Evolutionary conservation across 805 yeast genomes (phyloP), one percentile per base, ranked within the genome.

Genomic region (Brettanomyces naardenensis): DNA sequence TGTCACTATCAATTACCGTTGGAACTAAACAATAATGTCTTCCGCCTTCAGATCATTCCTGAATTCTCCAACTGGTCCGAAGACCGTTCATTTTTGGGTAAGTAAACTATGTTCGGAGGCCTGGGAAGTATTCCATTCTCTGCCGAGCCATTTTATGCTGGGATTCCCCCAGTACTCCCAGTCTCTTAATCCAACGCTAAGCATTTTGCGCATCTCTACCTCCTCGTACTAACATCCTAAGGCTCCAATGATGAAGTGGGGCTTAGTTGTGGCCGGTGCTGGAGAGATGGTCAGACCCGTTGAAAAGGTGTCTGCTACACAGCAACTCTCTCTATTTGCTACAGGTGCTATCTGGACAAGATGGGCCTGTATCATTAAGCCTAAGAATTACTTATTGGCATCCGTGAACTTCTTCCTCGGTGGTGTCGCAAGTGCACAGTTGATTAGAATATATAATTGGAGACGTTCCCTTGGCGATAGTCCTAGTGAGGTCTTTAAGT

Each of bases 291-390:
- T 75, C 45, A 80, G 97, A 65, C 97, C 98, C 2, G 95, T 87
- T 28, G 96, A 90, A 54, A 80, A 80, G 52, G 70, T 90, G 35
- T 80, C 92, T 27, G 96, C 97, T 41, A 80, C 95, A 19, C 95
- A 85, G 62, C 89, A 83, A 65, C 58, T 76, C 43, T 95, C 97
- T 2, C 69, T 90, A 41, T 71, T 84, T 51, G 88, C 89, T 33
- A 90, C 98, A 1, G 98, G 97, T 39, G 76, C 77, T 38, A 87
- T 90, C 52, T 90, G 98, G 98, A 90, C 98, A 26, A 78, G 98
- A 61, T 90, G 97, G 97, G 88, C 96, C 13, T 75, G 89, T 63
- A 92, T 89, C 46, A 90, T 90, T 56, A 77, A 68, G 47, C 98
- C 98, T 30, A 80, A 82, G 64, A 90, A 90, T 64, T 70, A 72